phyloP scores from a whole-genome alignment of 306 rosid species.

The Rubus parviflorus region DNA sequence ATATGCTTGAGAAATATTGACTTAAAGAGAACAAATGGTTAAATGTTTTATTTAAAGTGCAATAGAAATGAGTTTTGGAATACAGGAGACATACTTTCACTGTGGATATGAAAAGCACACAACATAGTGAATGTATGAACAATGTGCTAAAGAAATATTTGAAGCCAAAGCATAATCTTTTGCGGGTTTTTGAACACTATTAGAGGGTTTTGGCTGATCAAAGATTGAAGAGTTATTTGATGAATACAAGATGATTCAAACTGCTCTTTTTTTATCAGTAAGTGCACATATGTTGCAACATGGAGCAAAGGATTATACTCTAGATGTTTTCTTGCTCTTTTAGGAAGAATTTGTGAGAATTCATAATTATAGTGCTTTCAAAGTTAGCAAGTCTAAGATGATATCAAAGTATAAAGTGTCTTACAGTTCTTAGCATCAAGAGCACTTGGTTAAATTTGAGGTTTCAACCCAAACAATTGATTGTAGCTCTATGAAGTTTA shows the following conservation, averaged over 20 bases:
- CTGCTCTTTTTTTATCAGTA: not conserved
- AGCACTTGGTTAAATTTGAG: conserved; percentile 2
- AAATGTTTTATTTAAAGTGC: not conserved
- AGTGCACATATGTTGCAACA: not conserved
- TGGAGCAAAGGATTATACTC: not conserved
- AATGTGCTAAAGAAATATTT: conserved; percentile 10
- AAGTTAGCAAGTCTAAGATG: not conserved
- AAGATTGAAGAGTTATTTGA: not conserved
- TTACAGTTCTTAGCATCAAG: not conserved
- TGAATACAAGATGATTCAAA: not conserved
- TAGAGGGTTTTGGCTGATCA: conserved; percentile 4
- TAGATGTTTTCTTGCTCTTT: not conserved
- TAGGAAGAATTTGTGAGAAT: not conserved
- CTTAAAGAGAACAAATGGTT: conserved; percentile 9
- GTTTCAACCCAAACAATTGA: not conserved
- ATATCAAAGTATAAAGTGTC: not conserved
- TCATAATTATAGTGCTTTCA: not conserved
- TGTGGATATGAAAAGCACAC: conserved; percentile 3
- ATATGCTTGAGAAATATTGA: not conserved
- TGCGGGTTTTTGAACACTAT: not conserved
- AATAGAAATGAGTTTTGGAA: not conserved
- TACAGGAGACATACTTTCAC: not conserved
- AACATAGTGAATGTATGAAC: not conserved
- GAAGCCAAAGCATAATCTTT: not conserved
- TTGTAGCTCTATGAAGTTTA: not conserved